Base-by-base conservation (phyloP, 2,329 filamentous ascomycete genomes). In the Clarireedia paspali region DNA sequence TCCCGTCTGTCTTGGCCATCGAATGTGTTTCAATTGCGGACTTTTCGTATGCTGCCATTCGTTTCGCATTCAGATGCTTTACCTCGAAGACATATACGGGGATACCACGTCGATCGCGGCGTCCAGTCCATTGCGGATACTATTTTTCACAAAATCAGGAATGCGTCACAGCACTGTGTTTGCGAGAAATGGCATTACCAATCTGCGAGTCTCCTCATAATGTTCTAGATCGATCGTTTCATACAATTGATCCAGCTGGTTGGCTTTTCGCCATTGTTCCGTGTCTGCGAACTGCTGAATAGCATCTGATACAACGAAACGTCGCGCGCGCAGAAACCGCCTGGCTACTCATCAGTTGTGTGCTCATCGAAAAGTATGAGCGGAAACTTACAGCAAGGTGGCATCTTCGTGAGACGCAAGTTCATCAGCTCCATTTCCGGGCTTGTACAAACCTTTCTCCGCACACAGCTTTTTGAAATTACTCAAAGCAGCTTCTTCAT, bases 121-220 rank as follows among this genome's bases (percentile, higher is more conserved):
- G 87, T 55, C 92, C 92, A 20, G 89, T 95, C 88, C 91, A 96
- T 82, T 96, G 90, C 24, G 91, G 91, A 68, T 96, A 96, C 87
- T 91, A 66, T 42, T 38, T 46, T 56, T 45, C 46, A 55, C 38
- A 44, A 46, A 53, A 53, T 62, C 63, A 58, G 57, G 54, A 38
- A 4, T 9, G 34, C 17, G 24, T 12, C 30, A 34, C 30, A 34
- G 9, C 30, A 12, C 30, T 34, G 9, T 34, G 30, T 12, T 34
- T 38, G 5, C 20, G 9, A 47, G 59, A 45, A 45, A 23, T 48
- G 56, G 52, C 53, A 77, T 64, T 72, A 92, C 89, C 75, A 96
- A 77, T 63, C 83, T 79, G 56, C 87, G 79, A 59, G 88, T 87
- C 66, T 87, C 79, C 71, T 96, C 90, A 69, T 91, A 96, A 55